phyloP scores from a whole-genome alignment of 345 rosid species.

The Orychophragmus violaceus region DNA sequence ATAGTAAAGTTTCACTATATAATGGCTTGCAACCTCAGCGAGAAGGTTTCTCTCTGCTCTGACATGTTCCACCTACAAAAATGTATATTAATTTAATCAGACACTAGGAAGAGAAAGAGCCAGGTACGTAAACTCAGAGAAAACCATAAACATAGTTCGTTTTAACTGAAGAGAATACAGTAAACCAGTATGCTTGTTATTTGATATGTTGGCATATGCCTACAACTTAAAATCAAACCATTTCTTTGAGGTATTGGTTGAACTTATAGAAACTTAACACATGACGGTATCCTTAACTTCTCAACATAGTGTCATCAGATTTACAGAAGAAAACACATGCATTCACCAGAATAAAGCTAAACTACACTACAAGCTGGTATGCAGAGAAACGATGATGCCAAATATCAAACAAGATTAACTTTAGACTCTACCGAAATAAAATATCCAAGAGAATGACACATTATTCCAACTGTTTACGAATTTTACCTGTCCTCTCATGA shows the following conservation, averaged over 20 bases:
- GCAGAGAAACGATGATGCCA: background rate
- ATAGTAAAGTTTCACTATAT: slow-evolving; percentile 90
- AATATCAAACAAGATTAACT: background rate
- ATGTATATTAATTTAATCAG: slow-evolving; percentile 7
- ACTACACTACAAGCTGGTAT: slow-evolving; percentile 1
- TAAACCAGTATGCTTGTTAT: background rate
- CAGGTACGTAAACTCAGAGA: background rate
- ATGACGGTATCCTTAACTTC: background rate
- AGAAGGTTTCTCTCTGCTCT: slow-evolving; percentile 96
- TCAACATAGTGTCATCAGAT: background rate
- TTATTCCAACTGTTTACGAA: slow-evolving; percentile 4
- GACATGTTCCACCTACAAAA: slow-evolving; percentile 88
- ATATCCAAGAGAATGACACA: background rate
- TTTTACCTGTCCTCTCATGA: slow-evolving; percentile 88
- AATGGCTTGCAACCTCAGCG: slow-evolving; percentile 97
- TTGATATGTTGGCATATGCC: background rate
- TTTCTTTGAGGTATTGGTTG: background rate
- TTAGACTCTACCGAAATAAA: background rate
- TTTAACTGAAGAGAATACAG: background rate
- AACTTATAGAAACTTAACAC: background rate
- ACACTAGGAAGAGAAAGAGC: background rate
- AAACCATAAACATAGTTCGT: background rate
- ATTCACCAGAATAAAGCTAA: background rate
- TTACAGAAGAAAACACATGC: background rate
- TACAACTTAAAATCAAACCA: background rate